Percentiles rank a stretch among this genome's conserved stretches.
Evolutionary conservation across 2,329 filamentous ascomycete genomes (phyloP).

Genomic region (Tolypocladium inflatum): DNA sequence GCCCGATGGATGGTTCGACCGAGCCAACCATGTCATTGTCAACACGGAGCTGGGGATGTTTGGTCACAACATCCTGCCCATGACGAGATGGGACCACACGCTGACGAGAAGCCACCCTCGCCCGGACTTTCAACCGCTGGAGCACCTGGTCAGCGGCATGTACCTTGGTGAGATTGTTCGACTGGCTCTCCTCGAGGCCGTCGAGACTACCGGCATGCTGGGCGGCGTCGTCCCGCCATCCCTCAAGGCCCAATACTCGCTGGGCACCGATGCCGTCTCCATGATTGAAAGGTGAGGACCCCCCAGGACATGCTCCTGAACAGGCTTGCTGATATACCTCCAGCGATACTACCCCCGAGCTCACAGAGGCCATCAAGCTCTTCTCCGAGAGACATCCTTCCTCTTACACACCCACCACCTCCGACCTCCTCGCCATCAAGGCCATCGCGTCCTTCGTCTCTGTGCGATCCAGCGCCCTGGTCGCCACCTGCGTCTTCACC

Average conservation of each 20-base stretch:
- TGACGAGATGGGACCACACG: constrained; percentile 50
- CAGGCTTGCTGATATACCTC: constrained; percentile 10
- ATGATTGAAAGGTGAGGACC: constrained; percentile 43
- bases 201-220: constrained; percentile 43
- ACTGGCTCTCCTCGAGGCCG: constrained; percentile 47
- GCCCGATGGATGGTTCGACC: constrained; percentile 45
- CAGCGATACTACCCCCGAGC: constrained; percentile 34
- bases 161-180: constrained; percentile 59
- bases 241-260: constrained; percentile 41
- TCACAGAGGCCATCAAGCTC: constrained; percentile 32
- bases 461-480: constrained; percentile 47
- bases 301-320: background rate
- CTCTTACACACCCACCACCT: constrained; percentile 23
- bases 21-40: constrained; percentile 53
- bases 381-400: constrained; percentile 44
- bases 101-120: constrained; percentile 42
- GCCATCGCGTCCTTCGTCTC: constrained; percentile 45
- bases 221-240: constrained; percentile 47
- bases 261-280: constrained; percentile 53
- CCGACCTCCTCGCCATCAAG: constrained; percentile 43
- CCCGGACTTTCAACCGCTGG: constrained; percentile 53
- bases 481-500: constrained; percentile 49
- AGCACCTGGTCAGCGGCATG: constrained; percentile 54
- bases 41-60: constrained; percentile 63
- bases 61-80: constrained; percentile 46